Base-by-base conservation (phyloP, 1,284 basidiomycete species). In the Ceratobasidium papillatum region DNA sequence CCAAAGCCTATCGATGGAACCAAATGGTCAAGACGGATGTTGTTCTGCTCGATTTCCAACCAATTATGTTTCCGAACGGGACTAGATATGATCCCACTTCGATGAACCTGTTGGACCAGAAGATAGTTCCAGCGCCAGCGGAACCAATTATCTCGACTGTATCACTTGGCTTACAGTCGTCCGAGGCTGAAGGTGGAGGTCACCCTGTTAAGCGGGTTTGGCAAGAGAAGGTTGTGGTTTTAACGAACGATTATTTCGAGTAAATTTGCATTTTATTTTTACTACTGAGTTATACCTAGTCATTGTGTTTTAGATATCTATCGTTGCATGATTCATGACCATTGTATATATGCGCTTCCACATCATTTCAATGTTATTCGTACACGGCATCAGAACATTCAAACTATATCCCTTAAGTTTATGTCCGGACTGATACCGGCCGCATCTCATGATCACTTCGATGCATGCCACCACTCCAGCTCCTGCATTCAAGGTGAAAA, bases 11-110 rank as follows among this genome's bases (percentile, higher is more conserved):
- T 41, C 51, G 52, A 17, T 69, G 66, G 52, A 69, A 69, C 66
- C 66, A 58, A 47, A 69, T 69, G 52, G 66, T 58, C 54, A 69
- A 69, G 38, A 56, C 52, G n/a, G 52, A 69, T 17, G 36, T 69
- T 56, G n/a, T 58, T n/a, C 25, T 69, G 38, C 66, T 69, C 41
- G 66, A 69, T 58, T 69, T 69, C 27, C 66, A 69, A 43, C 66
- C 66, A 17, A 52, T 45, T 7, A 69, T 69, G 66, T 69, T 56
- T 36, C 22, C 36, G 34, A 56, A 56, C 52, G 43, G 66, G 11
- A 47, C 52, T 43, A 34, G 36, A 58, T 69, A 41, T 58, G 54
- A 69, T 51, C 54, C 54, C 36, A 22, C 43, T 19, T 56, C 66
- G 17, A 58, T 69, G 66, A 36, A 5, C 1, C 52, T 56, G n/a